Evolutionary conservation across 148 eudicot genomes (phyloP).

Genomic region (Spergularia marina): DNA sequence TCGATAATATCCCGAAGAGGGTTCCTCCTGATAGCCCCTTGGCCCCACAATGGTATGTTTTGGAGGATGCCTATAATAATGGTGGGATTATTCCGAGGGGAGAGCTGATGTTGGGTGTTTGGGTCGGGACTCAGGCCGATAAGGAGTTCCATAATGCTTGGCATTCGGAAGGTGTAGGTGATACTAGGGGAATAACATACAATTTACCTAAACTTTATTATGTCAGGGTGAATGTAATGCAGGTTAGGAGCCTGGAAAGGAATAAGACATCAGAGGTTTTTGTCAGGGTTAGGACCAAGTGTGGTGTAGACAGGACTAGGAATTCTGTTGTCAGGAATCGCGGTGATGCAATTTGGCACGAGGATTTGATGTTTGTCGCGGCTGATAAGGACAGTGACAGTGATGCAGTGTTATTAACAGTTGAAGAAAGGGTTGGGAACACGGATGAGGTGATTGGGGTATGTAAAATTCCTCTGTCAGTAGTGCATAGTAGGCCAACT

Average conservation of each 20-base stretch:
- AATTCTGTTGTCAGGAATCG: slow-evolving; percentile 15
- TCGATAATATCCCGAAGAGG: slow-evolving; percentile 31
- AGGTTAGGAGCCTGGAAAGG: slow-evolving; percentile 34
- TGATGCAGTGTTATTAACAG: slow-evolving; percentile 31
- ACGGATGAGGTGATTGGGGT: slow-evolving; percentile 38
- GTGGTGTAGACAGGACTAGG: slow-evolving; percentile 19
- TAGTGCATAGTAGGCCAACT: slow-evolving; percentile 24
- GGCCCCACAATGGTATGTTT: slow-evolving; percentile 44
- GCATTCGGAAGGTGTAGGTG: slow-evolving; percentile 32
- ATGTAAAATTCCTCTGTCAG: slow-evolving; percentile 30
- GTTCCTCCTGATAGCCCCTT: slow-evolving; percentile 44
- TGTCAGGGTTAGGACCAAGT: slow-evolving; percentile 33
- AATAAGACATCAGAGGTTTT: slow-evolving; percentile 27
- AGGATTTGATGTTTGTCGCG: slow-evolving; percentile 45
- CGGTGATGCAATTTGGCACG: slow-evolving; percentile 37
- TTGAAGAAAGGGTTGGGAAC: slow-evolving; percentile 32
- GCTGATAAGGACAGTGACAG: slow-evolving; percentile 34
- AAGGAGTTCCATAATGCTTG: slow-evolving; percentile 44
- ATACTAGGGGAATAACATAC: slow-evolving; percentile 32
- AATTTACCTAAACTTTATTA: slow-evolving; percentile 45
- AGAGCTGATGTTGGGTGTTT: slow-evolving; percentile 42
- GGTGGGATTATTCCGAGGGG: slow-evolving; percentile 15
- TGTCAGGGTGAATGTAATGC: slow-evolving; percentile 39
- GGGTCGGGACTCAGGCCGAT: slow-evolving; percentile 50
- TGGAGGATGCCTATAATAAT: slow-evolving; percentile 9